Conservation (phyloP, 352 stramenopile species). For the Pythium volutum region DNA sequence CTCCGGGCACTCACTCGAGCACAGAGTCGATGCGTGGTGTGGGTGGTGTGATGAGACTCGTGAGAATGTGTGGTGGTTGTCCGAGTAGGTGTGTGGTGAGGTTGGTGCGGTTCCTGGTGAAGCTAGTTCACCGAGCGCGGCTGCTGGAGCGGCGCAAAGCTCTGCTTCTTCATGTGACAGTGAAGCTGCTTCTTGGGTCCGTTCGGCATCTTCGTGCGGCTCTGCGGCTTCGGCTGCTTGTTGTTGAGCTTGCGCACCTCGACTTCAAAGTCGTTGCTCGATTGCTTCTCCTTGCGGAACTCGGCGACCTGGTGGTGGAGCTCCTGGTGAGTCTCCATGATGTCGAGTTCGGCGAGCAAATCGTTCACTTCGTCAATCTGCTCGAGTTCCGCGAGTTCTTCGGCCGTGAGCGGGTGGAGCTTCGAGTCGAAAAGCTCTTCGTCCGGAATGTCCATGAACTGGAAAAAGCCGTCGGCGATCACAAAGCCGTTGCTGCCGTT, state of each 20-base stretch:
- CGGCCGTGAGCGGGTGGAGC: slow-evolving; percentile 50
- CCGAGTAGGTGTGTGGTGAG: slow-evolving; percentile 1
- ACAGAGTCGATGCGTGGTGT: slow-evolving; percentile 23
- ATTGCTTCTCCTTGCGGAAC: slow-evolving; percentile 54
- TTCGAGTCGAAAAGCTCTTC: slow-evolving; percentile 76
- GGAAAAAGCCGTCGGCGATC: slow-evolving; percentile 53
- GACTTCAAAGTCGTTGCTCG: slow-evolving; percentile 49
- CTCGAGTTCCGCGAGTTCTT: slow-evolving; percentile 68
- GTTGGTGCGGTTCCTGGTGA: background rate
- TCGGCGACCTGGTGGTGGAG: slow-evolving; percentile 54
- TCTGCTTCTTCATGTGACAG: slow-evolving; percentile 44
- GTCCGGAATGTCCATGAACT: slow-evolving; percentile 54
- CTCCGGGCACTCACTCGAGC: slow-evolving; percentile 18
- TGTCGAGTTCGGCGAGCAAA: slow-evolving; percentile 70
- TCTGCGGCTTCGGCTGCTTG: slow-evolving; percentile 47
- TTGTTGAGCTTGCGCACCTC: slow-evolving; percentile 57
- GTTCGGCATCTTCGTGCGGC: slow-evolving; percentile 31
- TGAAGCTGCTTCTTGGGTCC: slow-evolving; percentile 39
- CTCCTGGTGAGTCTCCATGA: slow-evolving; percentile 79
- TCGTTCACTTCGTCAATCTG: slow-evolving; percentile 80
- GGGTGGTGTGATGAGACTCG: slow-evolving; percentile 27
- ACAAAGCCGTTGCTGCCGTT: slow-evolving; percentile 61
- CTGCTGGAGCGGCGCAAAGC: slow-evolving; percentile 57
- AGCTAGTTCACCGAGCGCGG: slow-evolving; percentile 61
- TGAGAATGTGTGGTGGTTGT: slow-evolving; percentile 16